phyloP scores from a whole-genome alignment of 305 asterid species.

The Fraxinus ornus region DNA sequence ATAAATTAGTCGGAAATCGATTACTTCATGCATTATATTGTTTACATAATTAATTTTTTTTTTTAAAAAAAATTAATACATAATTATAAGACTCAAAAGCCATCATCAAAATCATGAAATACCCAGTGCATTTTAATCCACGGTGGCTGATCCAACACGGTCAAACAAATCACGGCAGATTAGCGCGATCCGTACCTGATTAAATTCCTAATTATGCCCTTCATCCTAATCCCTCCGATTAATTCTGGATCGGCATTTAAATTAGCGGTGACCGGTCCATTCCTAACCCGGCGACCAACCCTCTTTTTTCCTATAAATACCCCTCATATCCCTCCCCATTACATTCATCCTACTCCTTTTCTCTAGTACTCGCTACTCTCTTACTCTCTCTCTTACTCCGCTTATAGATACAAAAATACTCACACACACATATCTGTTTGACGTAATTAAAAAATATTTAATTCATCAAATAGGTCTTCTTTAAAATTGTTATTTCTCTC shows the following conservation, averaged over 20 bases:
- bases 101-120: background rate
- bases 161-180: constrained; percentile 32
- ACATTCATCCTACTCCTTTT: constrained; percentile 30
- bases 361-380: background rate
- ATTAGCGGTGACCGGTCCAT: constrained; percentile 36
- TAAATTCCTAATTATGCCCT: constrained; percentile 23
- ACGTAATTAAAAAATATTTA: no score
- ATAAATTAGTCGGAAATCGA: background rate
- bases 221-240: constrained; percentile 28
- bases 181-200: constrained; percentile 14
- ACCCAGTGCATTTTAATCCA: constrained; percentile 22
- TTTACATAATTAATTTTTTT: background rate
- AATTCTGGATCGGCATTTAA: constrained; percentile 37
- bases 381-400: no score
- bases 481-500: no score
- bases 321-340: constrained; percentile 27
- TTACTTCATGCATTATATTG: background rate
- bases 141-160: constrained; percentile 30
- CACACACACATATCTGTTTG: background rate
- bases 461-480: no score
- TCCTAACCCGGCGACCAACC: constrained; percentile 39
- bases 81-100: background rate
- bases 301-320: constrained; percentile 70
- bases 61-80: background rate
- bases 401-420: constrained; percentile 18